phyloP scores from a whole-genome alignment of 2,329 filamentous ascomycete species.

The Monosporascus cannonballus region DNA sequence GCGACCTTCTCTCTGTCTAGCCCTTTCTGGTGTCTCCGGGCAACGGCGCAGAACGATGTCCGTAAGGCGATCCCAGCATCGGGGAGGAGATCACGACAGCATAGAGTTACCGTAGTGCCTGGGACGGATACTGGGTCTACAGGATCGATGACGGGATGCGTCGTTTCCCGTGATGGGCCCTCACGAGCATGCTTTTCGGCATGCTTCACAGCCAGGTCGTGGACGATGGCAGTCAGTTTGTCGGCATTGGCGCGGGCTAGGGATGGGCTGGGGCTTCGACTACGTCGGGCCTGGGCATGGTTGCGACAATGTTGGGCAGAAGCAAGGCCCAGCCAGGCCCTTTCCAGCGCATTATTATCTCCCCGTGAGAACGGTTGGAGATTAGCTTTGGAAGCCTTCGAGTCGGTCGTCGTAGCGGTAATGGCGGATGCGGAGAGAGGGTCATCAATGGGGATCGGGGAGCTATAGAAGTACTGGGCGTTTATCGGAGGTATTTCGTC shows the following conservation, averaged over 20 bases:
- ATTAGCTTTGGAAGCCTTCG: conserved; percentile 49
- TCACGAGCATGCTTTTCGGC: conserved; percentile 38
- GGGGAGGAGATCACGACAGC: conserved; percentile 41
- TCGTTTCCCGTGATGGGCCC: conserved; percentile 24
- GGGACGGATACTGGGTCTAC: conserved; percentile 20
- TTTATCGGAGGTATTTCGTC: conserved; percentile 53
- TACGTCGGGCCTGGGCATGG: conserved; percentile 34
- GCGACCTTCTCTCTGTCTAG: conserved; percentile 39
- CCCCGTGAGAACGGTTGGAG: conserved; percentile 72
- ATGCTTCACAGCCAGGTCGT: conserved; percentile 40
- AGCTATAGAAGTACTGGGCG: conserved; percentile 81
- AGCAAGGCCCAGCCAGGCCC: conserved; percentile 63
- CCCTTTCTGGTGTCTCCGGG: conserved; percentile 32
- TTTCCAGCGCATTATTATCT: conserved; percentile 75
- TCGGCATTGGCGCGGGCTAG: conserved; percentile 29
- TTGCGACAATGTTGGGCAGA: conserved; percentile 41
- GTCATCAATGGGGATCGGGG: conserved; percentile 78
- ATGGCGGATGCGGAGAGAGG: conserved; percentile 62
- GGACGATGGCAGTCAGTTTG: conserved; percentile 34
- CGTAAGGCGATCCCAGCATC: conserved; percentile 44
- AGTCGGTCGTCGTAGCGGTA: conserved; percentile 42
- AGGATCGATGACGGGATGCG: conserved; percentile 13
- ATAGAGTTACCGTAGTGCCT: conserved; percentile 31
- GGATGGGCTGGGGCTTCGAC: conserved; percentile 26
- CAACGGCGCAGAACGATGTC: conserved; percentile 43